Conservation (phyloP, 192 early-diverging fungal genomes). For the Phycomyces nitens region DNA sequence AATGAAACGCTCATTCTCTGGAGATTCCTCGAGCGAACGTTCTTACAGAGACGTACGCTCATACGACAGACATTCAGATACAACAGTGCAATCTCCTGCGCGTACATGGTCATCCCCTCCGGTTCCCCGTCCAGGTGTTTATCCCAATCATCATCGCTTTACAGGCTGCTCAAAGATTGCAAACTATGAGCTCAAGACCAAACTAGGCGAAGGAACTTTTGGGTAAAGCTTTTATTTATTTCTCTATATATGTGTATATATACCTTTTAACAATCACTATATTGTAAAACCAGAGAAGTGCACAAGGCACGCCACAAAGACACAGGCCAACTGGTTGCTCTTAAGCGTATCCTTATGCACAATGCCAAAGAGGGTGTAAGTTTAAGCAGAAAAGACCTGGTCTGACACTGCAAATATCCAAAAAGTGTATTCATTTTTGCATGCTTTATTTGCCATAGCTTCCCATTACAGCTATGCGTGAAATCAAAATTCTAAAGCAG, state of each 20-base stretch:
- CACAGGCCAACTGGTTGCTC: constrained; percentile 68
- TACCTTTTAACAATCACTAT: no score
- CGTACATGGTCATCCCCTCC: constrained; percentile 12
- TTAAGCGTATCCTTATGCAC: constrained; percentile 95
- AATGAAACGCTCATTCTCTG: not conserved
- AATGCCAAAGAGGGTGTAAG: constrained; percentile 83
- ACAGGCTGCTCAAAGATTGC: constrained; percentile 71
- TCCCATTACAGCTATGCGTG: constrained; percentile 95
- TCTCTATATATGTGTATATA: constrained; percentile 4
- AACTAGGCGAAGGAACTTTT: constrained; percentile 97
- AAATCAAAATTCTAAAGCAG: constrained; percentile 92
- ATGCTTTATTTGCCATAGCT: constrained; percentile 34
- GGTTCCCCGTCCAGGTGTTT: constrained; percentile 1
- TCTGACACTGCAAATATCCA: not conserved
- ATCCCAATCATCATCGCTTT: constrained; percentile 23
- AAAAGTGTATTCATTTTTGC: not conserved
- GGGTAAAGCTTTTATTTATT: constrained; percentile 51
- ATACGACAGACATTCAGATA: not conserved
- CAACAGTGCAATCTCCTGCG: constrained; percentile 2
- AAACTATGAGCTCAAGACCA: constrained; percentile 80
- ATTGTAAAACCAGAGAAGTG: constrained; percentile 64
- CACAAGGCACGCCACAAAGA: constrained; percentile 76
- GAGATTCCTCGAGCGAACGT: not conserved
- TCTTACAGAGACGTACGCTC: not conserved
- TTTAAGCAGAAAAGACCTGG: not conserved